phyloP scores from a whole-genome alignment of 2,329 filamentous ascomycete species.

The Didymella keratinophila region DNA sequence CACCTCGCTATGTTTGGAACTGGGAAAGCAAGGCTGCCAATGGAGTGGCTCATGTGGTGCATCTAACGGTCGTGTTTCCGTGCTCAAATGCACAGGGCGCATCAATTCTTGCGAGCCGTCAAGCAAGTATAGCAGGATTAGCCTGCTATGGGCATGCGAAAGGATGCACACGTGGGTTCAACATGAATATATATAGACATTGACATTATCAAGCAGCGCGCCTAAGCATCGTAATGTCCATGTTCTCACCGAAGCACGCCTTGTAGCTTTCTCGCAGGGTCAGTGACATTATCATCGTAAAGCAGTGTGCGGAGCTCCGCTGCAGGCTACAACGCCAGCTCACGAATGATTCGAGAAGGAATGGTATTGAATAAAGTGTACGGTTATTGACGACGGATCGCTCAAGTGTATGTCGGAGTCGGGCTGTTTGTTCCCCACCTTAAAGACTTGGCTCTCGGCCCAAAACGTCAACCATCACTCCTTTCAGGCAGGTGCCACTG shows the following conservation, averaged over 20 bases:
- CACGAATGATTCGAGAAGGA: too few relatives aligned
- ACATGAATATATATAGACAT: not conserved
- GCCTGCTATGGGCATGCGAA: not conserved
- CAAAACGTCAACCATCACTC: conserved; percentile 15
- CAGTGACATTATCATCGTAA: not conserved
- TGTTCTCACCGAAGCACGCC: not conserved
- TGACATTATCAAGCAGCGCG: not conserved
- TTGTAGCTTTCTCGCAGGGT: not conserved
- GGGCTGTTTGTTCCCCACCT: not conserved
- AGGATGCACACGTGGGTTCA: not conserved
- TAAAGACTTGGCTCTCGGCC: conserved; percentile 3
- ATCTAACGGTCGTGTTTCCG: not conserved
- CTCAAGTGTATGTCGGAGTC: not conserved
- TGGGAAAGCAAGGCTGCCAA: not conserved
- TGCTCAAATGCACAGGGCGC: not conserved
- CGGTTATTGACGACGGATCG: not conserved
- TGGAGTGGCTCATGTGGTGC: not conserved
- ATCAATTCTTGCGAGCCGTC: not conserved
- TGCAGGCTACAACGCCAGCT: not conserved
- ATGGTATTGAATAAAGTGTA: not conserved
- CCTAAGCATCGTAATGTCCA: not conserved
- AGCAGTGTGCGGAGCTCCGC: not conserved
- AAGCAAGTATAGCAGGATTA: not conserved
- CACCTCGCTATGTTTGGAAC: too few relatives aligned
- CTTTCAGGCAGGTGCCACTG: conserved; percentile 13